Evolutionary conservation across 2,329 filamentous ascomycete genomes (phyloP).

Genomic region (Diaporthe helianthi): DNA sequence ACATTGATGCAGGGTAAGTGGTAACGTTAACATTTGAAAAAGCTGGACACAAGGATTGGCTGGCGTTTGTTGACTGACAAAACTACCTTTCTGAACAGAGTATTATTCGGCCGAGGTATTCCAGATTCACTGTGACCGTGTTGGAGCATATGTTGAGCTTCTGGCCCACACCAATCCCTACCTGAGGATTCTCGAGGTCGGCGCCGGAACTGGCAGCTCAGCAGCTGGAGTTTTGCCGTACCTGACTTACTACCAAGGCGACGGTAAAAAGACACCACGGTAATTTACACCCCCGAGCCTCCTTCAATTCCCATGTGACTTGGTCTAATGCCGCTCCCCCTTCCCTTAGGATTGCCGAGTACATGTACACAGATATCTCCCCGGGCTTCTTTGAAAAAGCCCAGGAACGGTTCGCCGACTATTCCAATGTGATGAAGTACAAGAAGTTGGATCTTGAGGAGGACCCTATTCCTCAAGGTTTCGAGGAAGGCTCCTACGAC

Average conservation of each 20-base stretch:
- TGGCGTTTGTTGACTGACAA: neutral
- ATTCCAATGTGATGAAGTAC: constrained; percentile 29
- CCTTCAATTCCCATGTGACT: no score
- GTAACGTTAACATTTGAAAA: no score
- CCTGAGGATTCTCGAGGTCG: constrained; percentile 13
- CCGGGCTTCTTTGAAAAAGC: constrained; percentile 48
- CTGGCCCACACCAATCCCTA: neutral
- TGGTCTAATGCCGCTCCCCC: neutral
- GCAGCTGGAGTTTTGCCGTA: constrained; percentile 23
- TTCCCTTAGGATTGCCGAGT: constrained; percentile 36
- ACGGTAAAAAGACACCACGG: constrained; percentile 26
- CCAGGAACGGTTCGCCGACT: constrained; percentile 36
- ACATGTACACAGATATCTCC: constrained; percentile 53
- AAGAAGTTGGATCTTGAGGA: constrained; percentile 7
- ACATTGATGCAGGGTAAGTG: constrained; percentile 8
- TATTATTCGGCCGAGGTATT: constrained; percentile 21
- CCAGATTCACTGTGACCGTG: constrained; percentile 1
- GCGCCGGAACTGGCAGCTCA: constrained; percentile 38
- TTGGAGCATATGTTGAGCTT: constrained; percentile 3
- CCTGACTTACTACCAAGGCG: neutral
- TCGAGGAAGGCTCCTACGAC: constrained; percentile 14
- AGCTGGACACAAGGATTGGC: neutral
- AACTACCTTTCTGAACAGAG: neutral
- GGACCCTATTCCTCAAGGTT: constrained; percentile 8
- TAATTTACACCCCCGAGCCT: neutral